A percentile compares a stretch with the other conserved stretches of the same genome.
phyloP scores from a whole-genome alignment of 192 early-diverging fungal genomes.

The Diversispora eburnea region DNA sequence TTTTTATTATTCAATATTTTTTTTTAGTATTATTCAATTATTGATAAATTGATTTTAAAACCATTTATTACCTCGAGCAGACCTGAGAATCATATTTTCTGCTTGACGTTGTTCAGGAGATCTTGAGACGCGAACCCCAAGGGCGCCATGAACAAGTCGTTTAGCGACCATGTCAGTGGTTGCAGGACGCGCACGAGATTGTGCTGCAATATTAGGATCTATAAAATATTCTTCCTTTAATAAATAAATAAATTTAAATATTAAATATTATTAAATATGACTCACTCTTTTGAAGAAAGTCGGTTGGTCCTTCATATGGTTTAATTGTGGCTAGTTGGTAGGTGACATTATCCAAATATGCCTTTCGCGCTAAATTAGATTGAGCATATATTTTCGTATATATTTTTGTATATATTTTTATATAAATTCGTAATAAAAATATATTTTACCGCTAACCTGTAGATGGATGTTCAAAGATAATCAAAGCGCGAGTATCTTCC shows the following conservation, averaged over 20 bases:
- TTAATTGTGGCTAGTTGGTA: constrained; percentile 53
- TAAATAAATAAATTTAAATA: background rate
- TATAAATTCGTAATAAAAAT: background rate
- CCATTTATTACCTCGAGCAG: constrained; percentile 21
- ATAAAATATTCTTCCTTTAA: background rate
- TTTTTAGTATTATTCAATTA: no score
- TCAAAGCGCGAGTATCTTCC: constrained; percentile 63
- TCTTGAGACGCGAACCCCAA: constrained; percentile 55
- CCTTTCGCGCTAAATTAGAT: constrained; percentile 45
- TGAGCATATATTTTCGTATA: background rate
- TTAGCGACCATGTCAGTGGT: constrained; percentile 73
- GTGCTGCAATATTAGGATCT: constrained; percentile 30
- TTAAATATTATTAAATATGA: background rate
- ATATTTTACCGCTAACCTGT: constrained; percentile 44
- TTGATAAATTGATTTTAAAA: background rate
- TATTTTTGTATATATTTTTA: background rate
- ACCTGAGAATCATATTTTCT: constrained; percentile 13
- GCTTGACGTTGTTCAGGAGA: constrained; percentile 45
- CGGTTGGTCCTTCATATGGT: constrained; percentile 57
- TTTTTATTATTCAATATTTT: no score
- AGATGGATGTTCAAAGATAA: constrained; percentile 64
- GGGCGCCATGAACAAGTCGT: constrained; percentile 67
- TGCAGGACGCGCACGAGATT: constrained; percentile 40
- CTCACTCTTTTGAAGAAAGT: constrained; percentile 32
- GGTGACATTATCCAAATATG: constrained; percentile 52